Evolutionary conservation across 352 stramenopile species (phyloP), one percentile per base, ranked within the genome.

Genomic region (Pythium sp.): DNA sequence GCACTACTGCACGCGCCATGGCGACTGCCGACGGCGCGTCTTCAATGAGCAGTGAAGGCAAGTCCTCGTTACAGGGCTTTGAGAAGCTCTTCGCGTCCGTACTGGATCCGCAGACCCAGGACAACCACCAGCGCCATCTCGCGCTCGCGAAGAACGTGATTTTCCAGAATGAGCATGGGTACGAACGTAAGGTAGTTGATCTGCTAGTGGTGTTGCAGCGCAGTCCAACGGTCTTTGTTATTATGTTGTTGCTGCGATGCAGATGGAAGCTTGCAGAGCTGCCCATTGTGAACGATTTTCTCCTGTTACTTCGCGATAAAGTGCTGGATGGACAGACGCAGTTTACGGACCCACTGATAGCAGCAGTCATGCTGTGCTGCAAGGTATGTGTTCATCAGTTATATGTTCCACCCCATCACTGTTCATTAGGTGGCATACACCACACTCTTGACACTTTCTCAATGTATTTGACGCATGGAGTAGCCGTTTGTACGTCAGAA

Each of bases 121-220:
- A 81, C 4, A 80, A 88, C 26, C 82, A 92, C 65, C 79, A 80
- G 54, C 76, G 86, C 34, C 84, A 95, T 41, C 73, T 93, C 56
- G 87, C 87, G 24, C 76, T 94, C 28, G 80, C 84, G 36, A 90
- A 93, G 73, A 86, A 91, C 41, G 77, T 92, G n/a, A 70, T 93
- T 30, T 90, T 87, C 62, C 81, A 84, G 47, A 90, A 91, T 64
- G 84, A 90, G 62, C 60, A 70, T 1, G 87, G 87, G 87, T 93
- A 63, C 20, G 64, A 1, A 15, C 30, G 30, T 38, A 26, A 8
- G 4, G 6, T 15, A 3, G 30, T 24, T 34, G 5, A 49, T 20
- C 5, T 49, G 41, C 3, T 11, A 15, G 11, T n/a, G 41, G 41
- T n/a, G 15, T 4, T 58, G 26, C 20, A 1, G 36, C 46, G 18